Evolutionary conservation across 768 basidiomycete species (phyloP).

Genomic region (Lactarius evosmus): DNA sequence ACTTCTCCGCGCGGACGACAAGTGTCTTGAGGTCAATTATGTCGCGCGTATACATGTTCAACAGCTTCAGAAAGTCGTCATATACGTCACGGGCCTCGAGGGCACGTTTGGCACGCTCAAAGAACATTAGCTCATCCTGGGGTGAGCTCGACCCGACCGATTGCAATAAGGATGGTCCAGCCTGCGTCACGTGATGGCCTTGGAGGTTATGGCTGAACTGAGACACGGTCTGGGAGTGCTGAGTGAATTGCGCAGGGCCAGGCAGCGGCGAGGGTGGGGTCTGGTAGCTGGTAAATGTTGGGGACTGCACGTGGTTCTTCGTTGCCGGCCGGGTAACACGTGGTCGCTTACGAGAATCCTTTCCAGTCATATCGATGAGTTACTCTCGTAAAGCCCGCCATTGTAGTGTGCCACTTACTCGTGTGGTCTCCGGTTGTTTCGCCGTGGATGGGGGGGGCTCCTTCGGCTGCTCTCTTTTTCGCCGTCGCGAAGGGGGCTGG

Average conservation of each 20-base stretch:
- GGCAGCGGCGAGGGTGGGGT: constrained; percentile 26
- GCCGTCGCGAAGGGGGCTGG: constrained; percentile 40
- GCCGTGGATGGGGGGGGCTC: constrained; percentile 39
- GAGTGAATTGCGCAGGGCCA: constrained; percentile 17
- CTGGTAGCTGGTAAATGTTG: constrained; percentile 26
- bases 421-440: constrained; percentile 15
- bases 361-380: constrained; percentile 4
- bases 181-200: constrained; percentile 23
- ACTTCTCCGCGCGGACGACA: constrained; percentile 73
- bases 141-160: constrained; percentile 31
- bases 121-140: constrained; percentile 84
- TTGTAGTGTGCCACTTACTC: constrained; percentile 13
- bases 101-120: constrained; percentile 85
- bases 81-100: constrained; percentile 74
- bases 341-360: constrained; percentile 28
- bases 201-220: constrained; percentile 17
- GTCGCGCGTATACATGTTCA: constrained; percentile 87
- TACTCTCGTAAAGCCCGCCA: background rate
- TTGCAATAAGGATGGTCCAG: constrained; percentile 17
- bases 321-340: constrained; percentile 20
- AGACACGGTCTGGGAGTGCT: constrained; percentile 12
- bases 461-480: constrained; percentile 49
- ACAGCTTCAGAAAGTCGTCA: constrained; percentile 92
- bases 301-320: constrained; percentile 27
- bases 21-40: constrained; percentile 85